Conservation (phyloP, 1,284 basidiomycete genomes). For the Ceratorhiza oryzae-sativae region DNA sequence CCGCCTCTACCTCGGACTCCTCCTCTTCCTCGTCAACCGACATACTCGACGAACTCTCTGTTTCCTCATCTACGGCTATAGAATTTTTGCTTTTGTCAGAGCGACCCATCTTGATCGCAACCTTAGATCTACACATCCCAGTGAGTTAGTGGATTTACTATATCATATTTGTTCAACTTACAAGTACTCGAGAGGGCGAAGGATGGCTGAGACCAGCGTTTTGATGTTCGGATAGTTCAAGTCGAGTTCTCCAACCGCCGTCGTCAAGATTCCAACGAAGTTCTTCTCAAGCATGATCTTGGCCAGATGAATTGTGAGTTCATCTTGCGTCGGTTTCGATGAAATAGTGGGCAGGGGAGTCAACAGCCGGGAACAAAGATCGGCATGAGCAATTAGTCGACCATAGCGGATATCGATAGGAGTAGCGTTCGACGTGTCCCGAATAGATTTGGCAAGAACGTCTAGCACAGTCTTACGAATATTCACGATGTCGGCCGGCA, state of each 20-base stretch:
- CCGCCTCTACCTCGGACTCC: conserved; percentile 74
- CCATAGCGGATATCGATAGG: conserved; percentile 84
- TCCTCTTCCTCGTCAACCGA: conserved; percentile 62
- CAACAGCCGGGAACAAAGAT: conserved; percentile 88
- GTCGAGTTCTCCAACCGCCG: conserved; percentile 90
- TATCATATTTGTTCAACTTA: conserved; percentile 54
- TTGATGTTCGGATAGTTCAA: conserved; percentile 94
- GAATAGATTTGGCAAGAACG: conserved; percentile 84
- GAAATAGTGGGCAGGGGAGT: conserved; percentile 56
- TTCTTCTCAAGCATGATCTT: conserved; percentile 99
- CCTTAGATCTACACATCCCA: conserved; percentile 75
- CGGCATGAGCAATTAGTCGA: conserved; percentile 84
- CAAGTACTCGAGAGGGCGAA: conserved; percentile 91
- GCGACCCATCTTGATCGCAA: conserved; percentile 97
- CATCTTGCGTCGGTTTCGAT: conserved; percentile 62
- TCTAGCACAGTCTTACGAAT: conserved; percentile 93
- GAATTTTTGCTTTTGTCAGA: conserved; percentile 74
- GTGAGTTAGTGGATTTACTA: conserved; percentile 37
- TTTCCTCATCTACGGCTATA: conserved; percentile 58
- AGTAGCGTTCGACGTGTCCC: conserved; percentile 75
- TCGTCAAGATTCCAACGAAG: conserved; percentile 89
- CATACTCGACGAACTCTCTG: conserved; percentile 49
- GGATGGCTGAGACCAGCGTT: conserved; percentile 81
- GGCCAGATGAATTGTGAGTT: conserved; percentile 87
- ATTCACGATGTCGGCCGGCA: conserved; percentile 77